Percentiles rank a stretch among this genome's conserved stretches.
Conservation (phyloP, 805 yeast genomes). For the Middelhovenomyces tepae region DNA sequence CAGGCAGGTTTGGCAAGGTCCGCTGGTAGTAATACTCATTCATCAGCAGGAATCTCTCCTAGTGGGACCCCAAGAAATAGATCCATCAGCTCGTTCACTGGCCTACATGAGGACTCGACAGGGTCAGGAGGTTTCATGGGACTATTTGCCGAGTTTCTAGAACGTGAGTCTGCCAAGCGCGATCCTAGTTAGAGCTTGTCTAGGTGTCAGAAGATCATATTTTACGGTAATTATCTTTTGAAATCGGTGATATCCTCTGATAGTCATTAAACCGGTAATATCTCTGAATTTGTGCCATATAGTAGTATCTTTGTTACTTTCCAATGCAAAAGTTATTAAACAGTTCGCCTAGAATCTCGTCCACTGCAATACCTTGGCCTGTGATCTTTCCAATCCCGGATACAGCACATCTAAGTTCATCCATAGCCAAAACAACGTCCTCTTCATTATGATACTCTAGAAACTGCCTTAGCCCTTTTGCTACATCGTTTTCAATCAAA, state of each 20-base stretch:
- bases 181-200: too few relatives aligned
- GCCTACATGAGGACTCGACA: too few relatives aligned
- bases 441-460: slow-evolving; percentile 33
- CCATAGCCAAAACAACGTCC: slow-evolving; percentile 76
- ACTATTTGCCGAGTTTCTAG: slow-evolving; percentile 30
- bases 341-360: slow-evolving; percentile 84
- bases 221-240: slow-evolving; percentile 81
- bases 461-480: slow-evolving; percentile 66
- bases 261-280: too few relatives aligned
- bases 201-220: slow-evolving; percentile 42
- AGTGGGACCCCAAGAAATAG: too few relatives aligned
- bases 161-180: slow-evolving; percentile 26
- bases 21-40: background rate
- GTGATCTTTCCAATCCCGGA: slow-evolving; percentile 90
- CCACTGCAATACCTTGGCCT: slow-evolving; percentile 80
- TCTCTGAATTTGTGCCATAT: too few relatives aligned
- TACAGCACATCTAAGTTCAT: slow-evolving; percentile 60
- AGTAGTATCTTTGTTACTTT: slow-evolving; percentile 42
- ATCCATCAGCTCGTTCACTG: slow-evolving; percentile 74
- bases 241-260: too few relatives aligned
- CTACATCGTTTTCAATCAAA: slow-evolving; percentile 62
- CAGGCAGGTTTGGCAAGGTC: slow-evolving; percentile 25
- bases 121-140: slow-evolving; percentile 28
- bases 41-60: slow-evolving; percentile 1
- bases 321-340: slow-evolving; percentile 93